Conservation (phyloP, 352 stramenopile species). For the Phytophthora pini region DNA sequence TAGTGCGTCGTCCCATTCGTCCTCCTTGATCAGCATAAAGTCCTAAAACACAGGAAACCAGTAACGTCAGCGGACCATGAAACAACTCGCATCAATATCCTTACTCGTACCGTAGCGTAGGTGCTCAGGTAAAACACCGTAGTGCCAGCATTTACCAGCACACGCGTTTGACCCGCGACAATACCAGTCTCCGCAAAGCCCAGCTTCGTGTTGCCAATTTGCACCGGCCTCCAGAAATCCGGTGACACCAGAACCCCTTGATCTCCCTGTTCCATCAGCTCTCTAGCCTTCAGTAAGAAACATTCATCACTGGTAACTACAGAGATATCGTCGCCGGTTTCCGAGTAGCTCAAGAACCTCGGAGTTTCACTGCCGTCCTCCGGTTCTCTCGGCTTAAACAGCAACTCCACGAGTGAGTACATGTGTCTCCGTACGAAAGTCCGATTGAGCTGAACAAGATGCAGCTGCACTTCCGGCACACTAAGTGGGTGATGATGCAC, state of each 20-base stretch:
- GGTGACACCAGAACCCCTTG: constrained; percentile 66
- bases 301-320: constrained; percentile 57
- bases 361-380: neutral
- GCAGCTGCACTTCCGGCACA: constrained; percentile 56
- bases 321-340: constrained; percentile 64
- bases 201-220: constrained; percentile 67
- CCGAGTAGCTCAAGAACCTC: constrained; percentile 65
- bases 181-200: constrained; percentile 70
- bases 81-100: neutral
- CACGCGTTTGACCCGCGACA: constrained; percentile 68
- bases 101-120: constrained; percentile 55
- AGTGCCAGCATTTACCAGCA: constrained; percentile 60
- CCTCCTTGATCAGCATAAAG: constrained; percentile 78
- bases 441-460: constrained; percentile 62
- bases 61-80: too few relatives aligned
- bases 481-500: constrained; percentile 66
- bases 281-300: constrained; percentile 50
- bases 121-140: constrained; percentile 79
- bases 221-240: constrained; percentile 68
- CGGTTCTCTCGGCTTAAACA: constrained; percentile 42
- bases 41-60: constrained; percentile 34
- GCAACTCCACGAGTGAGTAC: constrained; percentile 60
- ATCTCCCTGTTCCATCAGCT: constrained; percentile 43
- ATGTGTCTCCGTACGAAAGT: constrained; percentile 55
- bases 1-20: constrained; percentile 66